Conservation (phyloP, 306 rosid species). For the Psophocarpus tetragonolobus region DNA sequence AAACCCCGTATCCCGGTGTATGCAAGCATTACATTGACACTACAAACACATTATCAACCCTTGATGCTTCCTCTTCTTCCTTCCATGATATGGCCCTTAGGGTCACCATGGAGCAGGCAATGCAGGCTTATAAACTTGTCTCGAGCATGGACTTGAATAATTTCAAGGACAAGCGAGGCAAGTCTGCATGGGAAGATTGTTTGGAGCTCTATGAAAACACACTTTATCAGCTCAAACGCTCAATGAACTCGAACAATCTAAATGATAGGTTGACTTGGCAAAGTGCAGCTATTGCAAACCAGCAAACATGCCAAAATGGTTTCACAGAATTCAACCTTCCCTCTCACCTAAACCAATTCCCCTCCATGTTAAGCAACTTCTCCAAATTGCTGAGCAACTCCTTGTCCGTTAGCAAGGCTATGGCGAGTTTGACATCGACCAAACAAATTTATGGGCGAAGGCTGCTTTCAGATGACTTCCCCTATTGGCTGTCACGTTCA, state of each 20-base stretch:
- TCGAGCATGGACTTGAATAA: slow-evolving; percentile 46
- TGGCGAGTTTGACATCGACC: background rate
- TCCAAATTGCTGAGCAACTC: slow-evolving; percentile 76
- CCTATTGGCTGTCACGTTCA: slow-evolving; percentile 54
- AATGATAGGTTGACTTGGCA: slow-evolving; percentile 61
- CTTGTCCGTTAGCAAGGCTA: slow-evolving; percentile 50
- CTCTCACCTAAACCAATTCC: slow-evolving; percentile 45
- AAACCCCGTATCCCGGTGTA: slow-evolving; percentile 72
- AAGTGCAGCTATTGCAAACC: slow-evolving; percentile 78
- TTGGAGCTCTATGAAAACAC: slow-evolving; percentile 73
- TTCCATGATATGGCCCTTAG: slow-evolving; percentile 53
- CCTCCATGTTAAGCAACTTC: slow-evolving; percentile 58
- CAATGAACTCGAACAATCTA: slow-evolving; percentile 39
- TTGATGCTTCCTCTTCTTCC: slow-evolving; percentile 11
- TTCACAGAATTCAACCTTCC: slow-evolving; percentile 53
- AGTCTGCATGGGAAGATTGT: slow-evolving; percentile 73
- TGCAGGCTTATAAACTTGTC: slow-evolving; percentile 54
- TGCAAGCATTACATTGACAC: slow-evolving; percentile 52
- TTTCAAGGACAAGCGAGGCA: slow-evolving; percentile 43
- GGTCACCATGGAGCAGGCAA: slow-evolving; percentile 70
- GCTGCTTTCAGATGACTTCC: slow-evolving; percentile 47
- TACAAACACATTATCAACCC: slow-evolving; percentile 42
- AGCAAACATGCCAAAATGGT: slow-evolving; percentile 76
- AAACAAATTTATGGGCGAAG: slow-evolving; percentile 43
- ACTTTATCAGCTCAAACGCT: slow-evolving; percentile 56